Evolutionary conservation across 106 monocot genomes (phyloP), one percentile per base, ranked within the genome.

Genomic region (Acorus gramineus): DNA sequence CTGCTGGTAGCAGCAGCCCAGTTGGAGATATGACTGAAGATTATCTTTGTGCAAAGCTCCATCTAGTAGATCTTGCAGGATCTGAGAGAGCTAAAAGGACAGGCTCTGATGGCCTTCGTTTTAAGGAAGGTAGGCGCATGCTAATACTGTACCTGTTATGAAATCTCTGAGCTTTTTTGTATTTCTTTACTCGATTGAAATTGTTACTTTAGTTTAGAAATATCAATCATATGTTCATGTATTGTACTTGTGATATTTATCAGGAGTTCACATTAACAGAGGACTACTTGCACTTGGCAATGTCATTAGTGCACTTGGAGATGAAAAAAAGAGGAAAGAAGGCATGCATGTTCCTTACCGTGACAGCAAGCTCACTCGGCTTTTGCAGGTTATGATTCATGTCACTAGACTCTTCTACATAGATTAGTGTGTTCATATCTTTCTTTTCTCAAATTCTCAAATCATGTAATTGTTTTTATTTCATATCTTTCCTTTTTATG

Each of bases 51-150:
- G 96, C 96, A 51, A 98, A 98, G 62, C 85, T 98, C 46, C 96
- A 98, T 74, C 79, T 98, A 4, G 96, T 98, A 59, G 96, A 98
- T 77, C 96, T 98, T 78, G 96, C 96, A 61, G 96, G 96, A 68
- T 98, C 96, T 54, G 96, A 98, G 73, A 82, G 91, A 59, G 96
- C 96, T 54, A 98, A 98, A 63, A 67, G 96, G 62, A 91, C 96
- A 66, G 96, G 96, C 44, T 98, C 96, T 50, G 91, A 98, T 76
- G 96, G 96, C 43, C 72, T 91, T 44, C 80, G 96, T 55, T 98
- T 98, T 75, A 98, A 98, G 66, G 96, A 98, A 92, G 96, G 96
- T 98, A 80, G 2, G 46, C 59, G 8, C 9, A 14, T 47, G 11
- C 14, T 43, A 28, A 28, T 28, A 28, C 28, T 28, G 28, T 28